Percentiles rank a stretch among this genome's conserved stretches.
Evolutionary conservation across 73 alveolate genomes (phyloP).

Genomic region (Stentor coeruleus): DNA sequence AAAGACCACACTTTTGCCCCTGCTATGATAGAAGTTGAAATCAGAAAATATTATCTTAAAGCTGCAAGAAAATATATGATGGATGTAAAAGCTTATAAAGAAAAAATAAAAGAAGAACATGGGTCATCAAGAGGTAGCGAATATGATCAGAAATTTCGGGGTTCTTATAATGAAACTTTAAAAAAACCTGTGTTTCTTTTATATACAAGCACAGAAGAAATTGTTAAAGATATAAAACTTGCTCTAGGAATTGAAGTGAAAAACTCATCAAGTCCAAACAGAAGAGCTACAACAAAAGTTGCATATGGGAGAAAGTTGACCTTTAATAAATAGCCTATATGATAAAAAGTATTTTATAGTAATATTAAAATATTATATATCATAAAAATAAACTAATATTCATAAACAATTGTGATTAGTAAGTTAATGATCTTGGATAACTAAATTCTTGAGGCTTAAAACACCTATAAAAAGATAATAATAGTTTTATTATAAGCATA

Average conservation of each 20-base stretch:
- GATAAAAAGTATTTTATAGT: no score
- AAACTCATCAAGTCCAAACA: neutral
- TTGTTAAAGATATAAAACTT: neutral
- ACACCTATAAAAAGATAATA: no score
- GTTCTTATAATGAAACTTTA: neutral
- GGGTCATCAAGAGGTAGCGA: neutral
- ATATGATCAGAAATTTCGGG: neutral
- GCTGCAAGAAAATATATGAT: neutral
- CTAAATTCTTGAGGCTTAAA: no score
- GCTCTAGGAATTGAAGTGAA: neutral
- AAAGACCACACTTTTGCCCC: neutral
- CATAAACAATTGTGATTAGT: no score
- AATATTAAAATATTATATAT: no score
- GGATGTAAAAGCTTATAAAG: neutral
- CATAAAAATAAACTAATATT: no score
- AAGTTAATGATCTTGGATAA: no score
- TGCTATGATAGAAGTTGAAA: neutral
- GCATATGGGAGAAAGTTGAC: neutral
- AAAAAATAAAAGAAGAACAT: neutral
- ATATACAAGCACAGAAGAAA: neutral
- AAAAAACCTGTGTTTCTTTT: neutral
- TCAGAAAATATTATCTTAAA: neutral
- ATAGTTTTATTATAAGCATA: no score
- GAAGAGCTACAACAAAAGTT: neutral
- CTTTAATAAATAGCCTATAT: neutral